A percentile compares a stretch with the other conserved stretches of the same genome.
Conservation (phyloP, 2,329 filamentous ascomycete species). For the Rutstroemia sp. region DNA sequence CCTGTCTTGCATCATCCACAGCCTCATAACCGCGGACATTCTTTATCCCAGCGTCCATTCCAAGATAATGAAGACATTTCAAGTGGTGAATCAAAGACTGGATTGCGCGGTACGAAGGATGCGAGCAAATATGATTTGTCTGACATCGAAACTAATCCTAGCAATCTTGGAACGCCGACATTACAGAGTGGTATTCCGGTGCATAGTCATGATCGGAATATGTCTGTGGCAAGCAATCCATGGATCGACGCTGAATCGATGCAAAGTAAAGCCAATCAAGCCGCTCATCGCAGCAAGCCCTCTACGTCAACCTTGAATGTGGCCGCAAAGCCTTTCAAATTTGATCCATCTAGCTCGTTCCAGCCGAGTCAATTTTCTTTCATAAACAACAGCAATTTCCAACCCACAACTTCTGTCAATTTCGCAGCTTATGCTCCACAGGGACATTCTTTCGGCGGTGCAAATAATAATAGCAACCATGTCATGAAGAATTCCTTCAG, state of each 20-base stretch:
- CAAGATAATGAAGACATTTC: slow-evolving; percentile 42
- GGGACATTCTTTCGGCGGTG: slow-evolving; percentile 31
- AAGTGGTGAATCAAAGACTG: slow-evolving; percentile 19
- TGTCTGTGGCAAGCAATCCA: slow-evolving; percentile 54
- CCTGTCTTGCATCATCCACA: slow-evolving; percentile 63
- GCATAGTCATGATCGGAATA: slow-evolving; percentile 44
- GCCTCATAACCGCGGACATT: slow-evolving; percentile 67
- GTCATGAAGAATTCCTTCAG: slow-evolving; percentile 26
- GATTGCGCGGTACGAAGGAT: slow-evolving; percentile 9
- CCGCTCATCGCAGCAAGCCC: slow-evolving; percentile 59
- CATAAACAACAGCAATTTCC: slow-evolving; percentile 35
- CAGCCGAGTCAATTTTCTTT: slow-evolving; percentile 46
- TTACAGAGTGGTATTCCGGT: slow-evolving; percentile 41
- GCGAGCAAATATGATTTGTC: slow-evolving; percentile 41
- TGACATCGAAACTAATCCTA: slow-evolving; percentile 68
- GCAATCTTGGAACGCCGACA: slow-evolving; percentile 59
- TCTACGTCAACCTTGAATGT: slow-evolving; percentile 80
- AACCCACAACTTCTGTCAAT: slow-evolving; percentile 33
- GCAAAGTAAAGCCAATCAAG: slow-evolving; percentile 33
- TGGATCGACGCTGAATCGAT: slow-evolving; percentile 48
- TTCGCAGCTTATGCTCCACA: slow-evolving; percentile 18
- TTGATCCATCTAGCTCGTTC: slow-evolving; percentile 46
- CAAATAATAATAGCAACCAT: slow-evolving; percentile 24
- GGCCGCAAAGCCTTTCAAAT: slow-evolving; percentile 81
- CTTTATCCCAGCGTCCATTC: slow-evolving; percentile 60